Base-by-base conservation (phyloP, 2,329 filamentous ascomycete genomes). In the Aspergillus sp. region DNA sequence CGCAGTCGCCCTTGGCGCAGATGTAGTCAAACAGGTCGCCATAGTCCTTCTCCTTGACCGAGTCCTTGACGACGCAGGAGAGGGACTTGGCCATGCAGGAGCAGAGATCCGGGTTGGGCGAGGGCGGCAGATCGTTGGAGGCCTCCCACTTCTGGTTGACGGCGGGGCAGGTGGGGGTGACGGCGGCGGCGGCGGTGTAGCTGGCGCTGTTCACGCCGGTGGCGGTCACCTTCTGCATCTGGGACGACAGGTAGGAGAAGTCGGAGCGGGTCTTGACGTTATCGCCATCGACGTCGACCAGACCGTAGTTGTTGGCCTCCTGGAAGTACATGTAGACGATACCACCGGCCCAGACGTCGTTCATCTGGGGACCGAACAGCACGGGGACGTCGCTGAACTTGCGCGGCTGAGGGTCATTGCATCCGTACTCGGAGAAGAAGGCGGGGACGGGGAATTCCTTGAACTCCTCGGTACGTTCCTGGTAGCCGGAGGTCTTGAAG, bases 251-350 rank as follows among this genome's bases (percentile, higher is more conserved):
- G 54, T 83, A 81, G 52, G 81, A 80, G 76, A 89, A 99, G 75
- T 96, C 89, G 35, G 83, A 73, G 63, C 90, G 80, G 58, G 86
- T 88, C 58, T 75, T 81, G 58, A 87, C 88, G 41, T 76, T 75
- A 66, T 77, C 76, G 64, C 81, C 81, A 45, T 76, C 86, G 42
- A 96, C 82, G 74, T 88, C 82, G 81, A 71, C 65, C 22, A 73
- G 55, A 58, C 64, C 94, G 67, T 90, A 99, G 71, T 96, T 79
- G 78, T 97, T 97, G 54, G 71, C 78, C 73, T 96, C 92, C 78
- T 96, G 82, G 78, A 91, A 93, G 80, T 94, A 99, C 90, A 96
- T 95, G 83, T 97, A 99, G 71, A 97, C 91, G 61, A 99, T 96
- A 75, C 93, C 94, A 64, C 94, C 94, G 51, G 89, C 95, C 84